Base-by-base conservation (phyloP, 2,329 filamentous ascomycete species). In the Periconia sp. region DNA sequence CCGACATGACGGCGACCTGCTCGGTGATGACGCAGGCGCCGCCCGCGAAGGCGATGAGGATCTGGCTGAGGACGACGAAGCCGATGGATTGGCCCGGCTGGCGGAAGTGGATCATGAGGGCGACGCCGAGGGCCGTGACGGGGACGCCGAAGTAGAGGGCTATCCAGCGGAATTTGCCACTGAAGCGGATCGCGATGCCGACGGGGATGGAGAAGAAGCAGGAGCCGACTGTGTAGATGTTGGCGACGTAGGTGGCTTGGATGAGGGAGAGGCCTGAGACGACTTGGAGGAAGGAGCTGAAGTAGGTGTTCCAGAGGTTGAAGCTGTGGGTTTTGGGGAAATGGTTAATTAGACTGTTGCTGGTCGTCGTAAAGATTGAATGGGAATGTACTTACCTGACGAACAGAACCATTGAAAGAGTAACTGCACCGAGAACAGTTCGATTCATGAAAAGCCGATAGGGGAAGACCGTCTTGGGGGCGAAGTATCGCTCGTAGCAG, bases 391-490 rank as follows among this genome's bases (percentile, higher is more conserved):
- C 23, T 27, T 27, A 27, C 23, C 23, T 62, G 18, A 59, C 44
- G 27, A 64, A 65, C 5, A 63, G 43, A 1, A 62, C 63, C n/a
- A 74, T 72, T 23, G 76, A 73, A 6, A 84, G 67, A 2, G 81
- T 54, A 52, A 78, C 83, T 8, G 82, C 78, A 9, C 81, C 80
- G 2, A 81, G 54, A 8, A 83, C 75, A 0, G 80, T 82, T 20
- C 57, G 56, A 11, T 62, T 56, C 14, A 49, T 30, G 17, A 63
- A 50, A 1, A 65, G 50, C n/a, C 73, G 52, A 69, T 72, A 81
- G 0, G 76, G 71, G 6, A 77, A 60, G 56, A 78, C 72, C 3
- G 66, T 66, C 1, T 66, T 59, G 1, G 63, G 68, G 1, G 76
- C 74, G 13, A 70, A 56, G 50, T 59, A 75, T 23, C 48, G 61